phyloP scores from a whole-genome alignment of 1,284 basidiomycete genomes.

The Sporisorium scitamineum region DNA sequence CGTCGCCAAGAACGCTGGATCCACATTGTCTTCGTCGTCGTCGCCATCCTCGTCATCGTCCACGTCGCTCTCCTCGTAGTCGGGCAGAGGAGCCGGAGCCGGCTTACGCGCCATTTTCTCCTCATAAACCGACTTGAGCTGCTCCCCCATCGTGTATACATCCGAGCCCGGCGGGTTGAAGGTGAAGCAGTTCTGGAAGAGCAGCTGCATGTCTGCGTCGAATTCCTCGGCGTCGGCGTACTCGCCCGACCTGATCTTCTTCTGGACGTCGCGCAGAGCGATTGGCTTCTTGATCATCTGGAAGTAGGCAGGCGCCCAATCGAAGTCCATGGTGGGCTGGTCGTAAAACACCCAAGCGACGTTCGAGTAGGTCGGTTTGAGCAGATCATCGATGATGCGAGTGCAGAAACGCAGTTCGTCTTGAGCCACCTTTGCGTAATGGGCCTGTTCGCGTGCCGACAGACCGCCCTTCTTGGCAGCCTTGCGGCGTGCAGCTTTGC shows the following conservation, averaged over 20 bases:
- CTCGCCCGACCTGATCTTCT: slow-evolving; percentile 80
- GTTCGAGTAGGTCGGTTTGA: slow-evolving; percentile 80
- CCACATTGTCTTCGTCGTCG: slow-evolving; percentile 58
- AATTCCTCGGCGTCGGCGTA: slow-evolving; percentile 84
- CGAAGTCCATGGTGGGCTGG: slow-evolving; percentile 84
- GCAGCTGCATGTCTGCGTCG: slow-evolving; percentile 89
- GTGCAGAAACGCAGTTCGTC: slow-evolving; percentile 88
- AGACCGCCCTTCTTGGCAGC: slow-evolving; percentile 49
- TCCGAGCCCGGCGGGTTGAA: slow-evolving; percentile 91
- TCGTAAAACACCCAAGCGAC: slow-evolving; percentile 89
- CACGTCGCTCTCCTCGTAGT: slow-evolving; percentile 68
- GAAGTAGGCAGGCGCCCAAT: slow-evolving; percentile 86
- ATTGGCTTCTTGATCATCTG: slow-evolving; percentile 92
- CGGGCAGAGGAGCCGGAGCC: slow-evolving; percentile 61
- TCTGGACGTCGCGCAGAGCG: slow-evolving; percentile 74
- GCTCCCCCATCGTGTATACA: slow-evolving; percentile 76
- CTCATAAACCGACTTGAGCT: slow-evolving; percentile 84
- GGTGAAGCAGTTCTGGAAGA: slow-evolving; percentile 90
- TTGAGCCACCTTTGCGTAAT: slow-evolving; percentile 77
- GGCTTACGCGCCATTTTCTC: slow-evolving; percentile 89
- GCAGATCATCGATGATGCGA: slow-evolving; percentile 81
- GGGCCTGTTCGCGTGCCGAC: slow-evolving; percentile 70
- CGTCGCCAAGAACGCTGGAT: slow-evolving; percentile 51
- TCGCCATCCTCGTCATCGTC: slow-evolving; percentile 69
- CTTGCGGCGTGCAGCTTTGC: slow-evolving; percentile 45